Evolutionary conservation across 2,329 filamentous ascomycete species (phyloP), one percentile per base, ranked within the genome.

Genomic region (Apiospora hydei): DNA sequence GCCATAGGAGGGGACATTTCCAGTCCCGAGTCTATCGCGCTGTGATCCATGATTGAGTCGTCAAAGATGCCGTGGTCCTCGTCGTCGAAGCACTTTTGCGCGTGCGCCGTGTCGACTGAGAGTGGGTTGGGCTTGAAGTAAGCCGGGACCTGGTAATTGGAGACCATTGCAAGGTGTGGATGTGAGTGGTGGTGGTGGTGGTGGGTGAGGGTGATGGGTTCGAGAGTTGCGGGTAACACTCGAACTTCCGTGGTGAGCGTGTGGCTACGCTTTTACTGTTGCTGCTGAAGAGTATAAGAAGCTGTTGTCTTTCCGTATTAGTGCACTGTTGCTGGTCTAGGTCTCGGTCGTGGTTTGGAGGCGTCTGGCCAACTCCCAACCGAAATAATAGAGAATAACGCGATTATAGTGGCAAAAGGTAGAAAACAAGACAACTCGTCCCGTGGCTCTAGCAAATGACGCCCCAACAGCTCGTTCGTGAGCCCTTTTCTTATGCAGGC

Each of bases 1-100:
- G 84, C 84, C 87, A 91, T 90, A 76, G 86, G 86, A 51, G 90
- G 89, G 69, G 90, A 91, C 83, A 91, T 87, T 76, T 91, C 89
- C 71, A 91, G 82, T 70, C 87, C 88, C 8, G 89, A 91, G 81
- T 91, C 89, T 76, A 91, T 80, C 69, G 84, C 85, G 80, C 83
- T 87, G 80, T 88, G 87, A 76, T 91, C 89, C 75, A 91, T 83
- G 78, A 90, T 87, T 81, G 83, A 85, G 71, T 91, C 89, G 83
- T 91, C 89, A 76, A 91, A 82, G 77, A 89, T 87, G 81, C 84
- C 87, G 76, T 84, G 84, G 80, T 90, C 88, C 76, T 91, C 89
- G 74, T 91, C 88, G 72, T 91, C 88, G 78, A 89, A 90, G 83
- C 85, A 88, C 80, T 89, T 89, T 75, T 87, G 85, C 70, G 85